Base-by-base conservation (phyloP, 2,329 filamentous ascomycete species). In the Pseudocercospora pini-densiflorae region DNA sequence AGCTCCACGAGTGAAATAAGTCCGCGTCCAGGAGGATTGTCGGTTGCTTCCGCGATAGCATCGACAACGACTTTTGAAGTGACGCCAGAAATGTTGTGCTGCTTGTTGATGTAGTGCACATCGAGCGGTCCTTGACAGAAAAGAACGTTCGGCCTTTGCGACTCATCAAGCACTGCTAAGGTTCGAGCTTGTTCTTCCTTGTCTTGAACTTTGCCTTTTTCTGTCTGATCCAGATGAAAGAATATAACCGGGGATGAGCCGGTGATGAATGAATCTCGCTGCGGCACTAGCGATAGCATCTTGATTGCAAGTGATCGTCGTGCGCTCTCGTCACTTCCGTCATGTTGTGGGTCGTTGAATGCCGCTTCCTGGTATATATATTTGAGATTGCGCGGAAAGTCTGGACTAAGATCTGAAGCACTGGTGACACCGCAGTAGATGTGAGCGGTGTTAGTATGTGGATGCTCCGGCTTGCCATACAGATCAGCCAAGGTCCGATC, bases 401-500 rank as follows among this genome's bases (percentile, higher is more conserved):
- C 62, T 14, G 62, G 55, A 9, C 45, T 64, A 6, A 64, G 45
- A 21, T 64, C 55, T 16, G 59, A 49, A 27, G 55, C 62, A n/a
- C 54, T 59, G 16, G 62, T 64, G 62, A 64, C 62, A 49, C 62
- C 62, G 21, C 62, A 58, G 55, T 59, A 60, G 33, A 65, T 61
- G 36, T 65, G 63, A 16, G 24, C 63, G 16, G 54, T 31, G 7
- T 23, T 47, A 10, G 55, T 43, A 40, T 65, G 21, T 12, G n/a
- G 45, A 49, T 43, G 33, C 14, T 60, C 63, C 23, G 63, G 45
- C 23, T 61, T 24, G 29, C 55, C 60, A 27, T 65, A 61, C 12
- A 65, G 21, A 27, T 57, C 58, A 33, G 21, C 29, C 19, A 65
- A 29, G 8, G 63, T 65, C 29, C 58, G 61, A 23, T 65, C 63